A percentile compares a stretch with the other conserved stretches of the same genome.
Conservation (phyloP, 1,139 yeast genomes). For the Meyerozyma smithsonii region DNA sequence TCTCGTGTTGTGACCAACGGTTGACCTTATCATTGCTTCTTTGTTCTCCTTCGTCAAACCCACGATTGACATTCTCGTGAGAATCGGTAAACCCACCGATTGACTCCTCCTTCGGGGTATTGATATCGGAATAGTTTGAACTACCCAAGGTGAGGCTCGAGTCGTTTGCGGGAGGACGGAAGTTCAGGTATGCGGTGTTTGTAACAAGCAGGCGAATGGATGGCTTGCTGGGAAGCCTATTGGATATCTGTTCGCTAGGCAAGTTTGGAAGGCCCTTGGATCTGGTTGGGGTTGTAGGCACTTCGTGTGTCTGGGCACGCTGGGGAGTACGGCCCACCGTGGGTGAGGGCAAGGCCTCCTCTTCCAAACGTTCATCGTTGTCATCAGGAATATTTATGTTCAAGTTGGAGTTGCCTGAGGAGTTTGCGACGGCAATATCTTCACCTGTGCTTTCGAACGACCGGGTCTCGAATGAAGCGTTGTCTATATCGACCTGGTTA, state of each 20-base stretch:
- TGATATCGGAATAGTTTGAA: conserved; percentile 5
- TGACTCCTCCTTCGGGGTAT: background rate
- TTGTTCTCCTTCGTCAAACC: conserved; percentile 6
- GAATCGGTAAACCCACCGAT: conserved; percentile 1
- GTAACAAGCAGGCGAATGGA: conserved; percentile 30
- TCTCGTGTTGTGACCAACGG: conserved; percentile 5
- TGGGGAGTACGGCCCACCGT: background rate
- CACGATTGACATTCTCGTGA: conserved; percentile 3
- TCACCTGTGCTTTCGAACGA: conserved; percentile 1
- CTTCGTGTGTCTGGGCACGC: conserved; percentile 6
- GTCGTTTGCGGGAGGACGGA: conserved; percentile 20
- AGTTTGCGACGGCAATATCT: no score
- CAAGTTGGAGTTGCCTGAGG: no score
- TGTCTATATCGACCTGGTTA: conserved; percentile 5
- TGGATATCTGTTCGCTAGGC: background rate
- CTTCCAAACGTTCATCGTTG: background rate
- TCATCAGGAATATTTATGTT: background rate
- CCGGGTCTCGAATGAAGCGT: conserved; percentile 4
- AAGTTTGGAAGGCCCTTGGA: conserved; percentile 6
- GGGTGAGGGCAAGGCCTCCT: conserved; percentile 1
- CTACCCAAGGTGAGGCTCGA: conserved; percentile 3
- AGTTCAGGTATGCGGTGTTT: conserved; percentile 41
- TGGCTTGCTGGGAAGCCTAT: conserved; percentile 11
- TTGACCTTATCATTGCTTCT: background rate
- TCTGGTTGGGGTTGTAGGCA: conserved; percentile 4